Base-by-base conservation (phyloP, 140 eudicot species). In the Anethum foeniculum region DNA sequence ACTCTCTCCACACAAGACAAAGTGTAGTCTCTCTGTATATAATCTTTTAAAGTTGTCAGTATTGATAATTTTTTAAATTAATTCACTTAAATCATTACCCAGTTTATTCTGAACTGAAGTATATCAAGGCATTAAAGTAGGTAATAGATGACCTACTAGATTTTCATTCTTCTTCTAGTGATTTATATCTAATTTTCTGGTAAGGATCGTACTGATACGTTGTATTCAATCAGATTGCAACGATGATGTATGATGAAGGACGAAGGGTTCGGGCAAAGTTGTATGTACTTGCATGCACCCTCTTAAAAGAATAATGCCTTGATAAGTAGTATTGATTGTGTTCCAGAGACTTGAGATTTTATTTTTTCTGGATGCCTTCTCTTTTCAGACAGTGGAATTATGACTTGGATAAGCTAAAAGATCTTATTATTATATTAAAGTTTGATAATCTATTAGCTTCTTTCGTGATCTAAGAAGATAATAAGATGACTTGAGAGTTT, bases 171-270 rank as follows among this genome's bases (percentile, higher is more conserved):
- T 71, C 41, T 71, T 68, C 43, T 34, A 30, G 74, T 12, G 13
- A 32, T 15, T 71, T 18, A 18, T 32, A 71, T 71, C 21, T 28
- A 76, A 7, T 76, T 47, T 77, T 14, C 19, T 77, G 23, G 67
- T 72, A 30, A 21, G 80, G 76, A 58, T 74, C 82, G 79, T 81
- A 46, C 85, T 88, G 86, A 88, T 85, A 81, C 80, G 48, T 83
- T 82, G 82, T 83, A 79, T 88, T 86, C 85, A 83, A 58, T 81
- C 91, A 88, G 89, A 79, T 88, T 88, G 87, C 89, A 88, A 82
- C 39, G 87, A 88, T 81, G 91, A 83, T 79, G 84, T 79, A 83
- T 88, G 91, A 88, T 85, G 89, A 78, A 77, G 79, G 75, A 81
- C 69, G 83, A 88, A 81, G 65, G 83, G 82, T 80, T 76, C 84